Evolutionary conservation across 108 stramenopile species (phyloP).

Genomic region (Nitzschia sp.): DNA sequence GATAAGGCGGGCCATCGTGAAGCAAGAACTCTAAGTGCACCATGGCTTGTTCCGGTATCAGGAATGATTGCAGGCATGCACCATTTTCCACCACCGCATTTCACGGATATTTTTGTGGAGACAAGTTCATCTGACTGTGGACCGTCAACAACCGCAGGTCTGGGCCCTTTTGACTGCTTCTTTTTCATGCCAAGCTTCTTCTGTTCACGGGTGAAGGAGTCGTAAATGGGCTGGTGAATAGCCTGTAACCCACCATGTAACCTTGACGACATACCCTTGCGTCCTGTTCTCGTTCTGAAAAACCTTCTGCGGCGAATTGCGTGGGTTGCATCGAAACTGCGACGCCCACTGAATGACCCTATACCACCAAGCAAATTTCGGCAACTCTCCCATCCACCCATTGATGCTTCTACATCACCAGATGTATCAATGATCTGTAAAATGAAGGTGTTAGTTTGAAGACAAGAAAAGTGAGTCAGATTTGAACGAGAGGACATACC

Average conservation of each 20-base stretch:
- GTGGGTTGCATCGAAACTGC: slow-evolving; percentile 51
- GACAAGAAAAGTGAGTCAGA: not conserved
- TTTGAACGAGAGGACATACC: slow-evolving; percentile 37
- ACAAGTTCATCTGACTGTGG: not conserved
- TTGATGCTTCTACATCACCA: slow-evolving; percentile 40
- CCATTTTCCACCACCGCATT: slow-evolving; percentile 56
- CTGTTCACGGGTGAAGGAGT: slow-evolving; percentile 39
- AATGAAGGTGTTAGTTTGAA: not conserved
- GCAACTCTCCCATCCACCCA: slow-evolving; percentile 71
- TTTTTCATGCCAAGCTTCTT: slow-evolving; percentile 16
- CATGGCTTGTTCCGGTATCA: slow-evolving; percentile 47
- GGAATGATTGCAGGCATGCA: slow-evolving; percentile 48
- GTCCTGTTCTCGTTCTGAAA: slow-evolving; percentile 43
- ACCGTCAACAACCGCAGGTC: not conserved
- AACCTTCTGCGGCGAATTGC: slow-evolving; percentile 59
- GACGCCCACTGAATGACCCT: slow-evolving; percentile 43
- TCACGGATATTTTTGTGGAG: slow-evolving; percentile 35
- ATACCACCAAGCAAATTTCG: slow-evolving; percentile 35
- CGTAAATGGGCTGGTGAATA: slow-evolving; percentile 52
- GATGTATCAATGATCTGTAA: slow-evolving; percentile 48
- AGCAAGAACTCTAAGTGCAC: slow-evolving; percentile 47
- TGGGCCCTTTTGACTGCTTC: slow-evolving; percentile 5
- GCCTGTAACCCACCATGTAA: slow-evolving; percentile 38
- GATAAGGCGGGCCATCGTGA: slow-evolving; percentile 64
- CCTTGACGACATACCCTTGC: not conserved